Evolutionary conservation across 768 basidiomycete genomes (phyloP).

Genomic region (Rubroboletus pulcherrimus): DNA sequence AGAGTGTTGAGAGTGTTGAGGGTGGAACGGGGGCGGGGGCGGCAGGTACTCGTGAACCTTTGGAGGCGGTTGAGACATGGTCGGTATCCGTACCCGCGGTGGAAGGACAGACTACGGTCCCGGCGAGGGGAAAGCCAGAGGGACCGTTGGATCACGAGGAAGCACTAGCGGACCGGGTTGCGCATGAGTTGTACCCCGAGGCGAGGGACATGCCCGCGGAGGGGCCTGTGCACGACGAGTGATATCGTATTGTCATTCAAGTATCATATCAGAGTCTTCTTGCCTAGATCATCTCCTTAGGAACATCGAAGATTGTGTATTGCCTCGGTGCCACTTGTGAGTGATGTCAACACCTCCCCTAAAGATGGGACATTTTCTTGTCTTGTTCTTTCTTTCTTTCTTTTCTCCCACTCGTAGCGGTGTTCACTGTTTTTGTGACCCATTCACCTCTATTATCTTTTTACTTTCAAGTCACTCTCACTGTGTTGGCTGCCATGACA

Average conservation of each 20-base stretch:
- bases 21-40: too few relatives aligned
- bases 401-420: too few relatives aligned
- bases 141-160: conserved; percentile 45
- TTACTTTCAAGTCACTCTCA: too few relatives aligned
- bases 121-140: conserved; percentile 21
- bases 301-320: background rate
- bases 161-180: conserved; percentile 30
- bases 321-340: too few relatives aligned
- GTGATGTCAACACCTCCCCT: too few relatives aligned
- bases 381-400: too few relatives aligned
- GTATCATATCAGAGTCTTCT: background rate
- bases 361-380: too few relatives aligned
- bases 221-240: conserved; percentile 1
- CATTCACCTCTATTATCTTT: too few relatives aligned
- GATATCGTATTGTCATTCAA: background rate
- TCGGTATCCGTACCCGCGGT: conserved; percentile 11
- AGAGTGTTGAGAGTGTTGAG: too few relatives aligned
- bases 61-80: background rate
- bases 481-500: too few relatives aligned
- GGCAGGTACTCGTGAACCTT: too few relatives aligned
- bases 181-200: conserved; percentile 50
- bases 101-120: background rate
- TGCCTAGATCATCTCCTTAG: background rate
- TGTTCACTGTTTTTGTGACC: too few relatives aligned
- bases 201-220: conserved; percentile 16